Evolutionary conservation across 225 moss, liverwort and hornwort genomes (phyloP), one percentile per base, ranked within the genome.

Genomic region (Antitrichia curtipendula): DNA sequence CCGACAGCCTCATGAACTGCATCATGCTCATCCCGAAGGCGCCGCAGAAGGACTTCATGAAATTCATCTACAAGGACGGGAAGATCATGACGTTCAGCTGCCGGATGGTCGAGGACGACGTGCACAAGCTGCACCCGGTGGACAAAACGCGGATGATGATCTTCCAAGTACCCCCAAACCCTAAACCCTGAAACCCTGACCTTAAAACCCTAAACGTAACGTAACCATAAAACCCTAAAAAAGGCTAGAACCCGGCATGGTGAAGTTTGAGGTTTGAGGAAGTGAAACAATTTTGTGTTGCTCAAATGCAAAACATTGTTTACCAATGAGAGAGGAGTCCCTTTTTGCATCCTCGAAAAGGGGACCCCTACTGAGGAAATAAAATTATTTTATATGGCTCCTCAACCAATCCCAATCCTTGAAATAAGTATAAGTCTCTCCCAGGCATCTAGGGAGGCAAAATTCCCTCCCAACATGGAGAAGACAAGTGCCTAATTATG

Each of bases 21-120:
- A 95, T 97, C 88, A 93, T 91, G 88, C 87, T 98, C 22, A 95
- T 96, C 62, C 97, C 98, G 2, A 90, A 95, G 72, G 95, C 97
- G 36, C 94, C 97, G 31, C 95, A 90, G 4, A 97, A 96, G 80
- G 97, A 98, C 78, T 95, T 96, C 81, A 96, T 91, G 81, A 98
- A 98, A 80, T 97, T 96, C 91, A 96, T 98, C 84, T 94, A 83
- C 88, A 98, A 96, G 69, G 98, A 96, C 66, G 98, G 98, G 83
- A 95, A 97, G 92, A 91, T 97, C 71, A 50, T 99, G 85, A 94
- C 92, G 14, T 99, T 94, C 84, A 90, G 92, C 3, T 95, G 95
- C 89, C 93, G 77, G 86, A 95, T 99, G 91, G 91, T 95, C 5
- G 96, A 99, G 60, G 98, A 99, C 86, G 32, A 91, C 22, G 60